These are phyloP conservation scores for Effrenium voratum DNA, from an alignment of 73 alveolate species.

Conservation along the genomic window DNA sequence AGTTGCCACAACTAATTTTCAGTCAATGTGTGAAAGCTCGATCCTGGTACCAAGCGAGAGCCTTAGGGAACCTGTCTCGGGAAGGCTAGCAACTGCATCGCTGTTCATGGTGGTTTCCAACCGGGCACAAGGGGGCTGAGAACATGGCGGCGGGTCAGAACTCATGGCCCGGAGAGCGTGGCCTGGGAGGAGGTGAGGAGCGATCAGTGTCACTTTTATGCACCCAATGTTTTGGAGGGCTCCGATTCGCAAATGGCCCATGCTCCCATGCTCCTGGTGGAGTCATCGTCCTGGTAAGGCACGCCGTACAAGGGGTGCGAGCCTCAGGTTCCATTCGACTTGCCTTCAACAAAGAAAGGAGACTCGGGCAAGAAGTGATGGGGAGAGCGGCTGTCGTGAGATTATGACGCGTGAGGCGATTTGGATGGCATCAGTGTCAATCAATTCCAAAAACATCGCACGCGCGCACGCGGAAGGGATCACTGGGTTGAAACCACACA, in stretches of 20 bases:
- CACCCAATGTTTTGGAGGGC: not conserved
- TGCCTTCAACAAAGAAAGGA: too few relatives aligned
- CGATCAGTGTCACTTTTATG: not conserved
- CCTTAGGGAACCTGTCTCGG: too few relatives aligned
- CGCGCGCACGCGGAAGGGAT: not conserved
- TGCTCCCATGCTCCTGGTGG: not conserved
- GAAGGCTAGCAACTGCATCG: too few relatives aligned
- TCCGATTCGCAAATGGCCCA: not conserved
- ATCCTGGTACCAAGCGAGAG: too few relatives aligned
- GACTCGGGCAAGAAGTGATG: not conserved
- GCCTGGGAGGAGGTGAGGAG: not conserved
- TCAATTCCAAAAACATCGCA: not conserved
- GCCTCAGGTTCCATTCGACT: constrained; percentile 5
- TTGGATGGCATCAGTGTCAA: not conserved
- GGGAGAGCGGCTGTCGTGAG: not conserved
- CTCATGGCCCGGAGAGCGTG: not conserved
- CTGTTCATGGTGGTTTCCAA: not conserved
- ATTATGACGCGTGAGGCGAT: not conserved
- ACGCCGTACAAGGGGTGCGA: constrained; percentile 36
- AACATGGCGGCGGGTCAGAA: not conserved
- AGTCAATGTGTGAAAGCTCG: too few relatives aligned
- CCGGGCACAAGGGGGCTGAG: not conserved
- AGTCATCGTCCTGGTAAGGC: constrained; percentile 35
- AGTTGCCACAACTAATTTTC: too few relatives aligned
- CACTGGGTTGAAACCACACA: not conserved